Evolutionary conservation across 768 basidiomycete species (phyloP), one percentile per base, ranked within the genome.

Genomic region (Lactifluus echinatus): DNA sequence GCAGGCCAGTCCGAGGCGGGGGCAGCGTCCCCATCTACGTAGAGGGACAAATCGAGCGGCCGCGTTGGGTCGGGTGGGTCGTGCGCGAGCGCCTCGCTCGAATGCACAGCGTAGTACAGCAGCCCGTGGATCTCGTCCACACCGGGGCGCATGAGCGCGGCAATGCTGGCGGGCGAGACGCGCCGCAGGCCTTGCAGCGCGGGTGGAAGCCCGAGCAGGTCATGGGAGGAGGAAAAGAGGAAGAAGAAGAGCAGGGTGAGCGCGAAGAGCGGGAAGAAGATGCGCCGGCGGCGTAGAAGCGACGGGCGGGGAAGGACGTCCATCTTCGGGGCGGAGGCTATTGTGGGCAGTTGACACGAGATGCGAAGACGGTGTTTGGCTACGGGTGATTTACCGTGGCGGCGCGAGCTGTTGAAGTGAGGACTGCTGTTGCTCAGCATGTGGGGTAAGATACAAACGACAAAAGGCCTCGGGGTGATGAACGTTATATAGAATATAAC

Each of bases 91-190:
- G 80, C 65, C 51, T 76, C 72, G 19, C 74, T 69, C 57, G 75
- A 71, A 29, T 77, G 74, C 0, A 81, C 80, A 29, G 84, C 79
- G 42, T 89, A 75, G 64, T 85, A 77, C 29, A 89, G 71, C n/a
- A 89, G 72, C 0, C 85, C 87, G 53, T 82, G 85, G 26, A 89
- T 80, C 68, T 89, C 87, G 14, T 52, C 33, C 31, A 51, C 49
- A 8, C 45, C 17, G 8, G 52, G 48, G 8, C 59, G 52, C 50
- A 61, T 29, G 34, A 63, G 59, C 8, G 50, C 31, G 14, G 54
- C 50, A 36, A 63, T 60, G 47, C 40, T 60, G 11, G 59, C 61
- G 42, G 59, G 59, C 3, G 59, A 60, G 55, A 63, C 47, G 36
- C 40, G 46, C 2, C 29, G 43, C 28, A 60, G 45, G 26, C 59